Evolutionary conservation across 441 rosid genomes (phyloP), one percentile per base, ranked within the genome.

Genomic region (Viola pubescens): DNA sequence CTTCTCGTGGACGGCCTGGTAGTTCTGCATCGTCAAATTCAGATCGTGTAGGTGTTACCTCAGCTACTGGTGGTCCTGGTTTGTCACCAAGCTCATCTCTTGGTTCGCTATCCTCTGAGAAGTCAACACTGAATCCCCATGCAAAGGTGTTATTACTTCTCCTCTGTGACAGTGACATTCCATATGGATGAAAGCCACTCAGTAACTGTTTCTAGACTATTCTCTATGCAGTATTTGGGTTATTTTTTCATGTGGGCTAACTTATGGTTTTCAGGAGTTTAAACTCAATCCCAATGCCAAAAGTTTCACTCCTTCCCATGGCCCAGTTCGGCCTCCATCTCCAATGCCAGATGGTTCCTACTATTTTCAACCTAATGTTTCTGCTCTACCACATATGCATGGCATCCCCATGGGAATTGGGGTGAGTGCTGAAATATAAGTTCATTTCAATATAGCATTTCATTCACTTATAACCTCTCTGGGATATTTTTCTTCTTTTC

Each of bases 221-320:
- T 12, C 14, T 52, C 6, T 44, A 7, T 56, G 41, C 52, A 34
- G 60, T 50, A 43, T 66, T 7, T 53, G 43, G 54, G 12, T 43
- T 4, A 48, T 51, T 5, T 41, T 60, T 34, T 0, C 52, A 12
- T 53, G 12, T 52, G 3, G 48, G 41, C 11, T 61, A 42, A 60
- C n/a, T 12, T 69, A 26, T 71, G 59, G 40, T 59, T 64, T 5
- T 56, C 88, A 94, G 99, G 99, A 91, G 80, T 94, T 91, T 73
- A 94, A 76, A 70, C 82, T 87, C 49, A 94, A 90, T 77, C 99
- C 97, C 51, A 81, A 94, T 47, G 99, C 98, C 11, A 85, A 88
- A 86, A 88, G 95, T 67, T 91, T 85, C 73, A 72, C 69, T 50
- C 97, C 96, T 56, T 72, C 79, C 46, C 92, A 79, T 68, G 16